Conservation (phyloP, 2,329 filamentous ascomycete species). For the Xylariaceae sp. region DNA sequence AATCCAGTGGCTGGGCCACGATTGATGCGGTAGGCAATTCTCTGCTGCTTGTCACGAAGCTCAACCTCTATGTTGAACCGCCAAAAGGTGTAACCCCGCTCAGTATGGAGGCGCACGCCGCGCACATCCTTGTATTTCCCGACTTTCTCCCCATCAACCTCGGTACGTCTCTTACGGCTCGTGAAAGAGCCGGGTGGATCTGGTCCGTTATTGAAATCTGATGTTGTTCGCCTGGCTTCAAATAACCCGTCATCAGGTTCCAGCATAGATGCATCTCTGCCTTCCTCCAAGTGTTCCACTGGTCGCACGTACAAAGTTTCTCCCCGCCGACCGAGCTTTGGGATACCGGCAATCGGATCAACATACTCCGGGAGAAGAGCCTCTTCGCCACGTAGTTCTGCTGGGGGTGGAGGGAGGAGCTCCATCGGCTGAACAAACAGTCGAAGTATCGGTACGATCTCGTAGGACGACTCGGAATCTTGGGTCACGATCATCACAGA, state of each 20-base stretch:
- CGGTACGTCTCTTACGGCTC: slow-evolving; percentile 46
- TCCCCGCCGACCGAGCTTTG: slow-evolving; percentile 79
- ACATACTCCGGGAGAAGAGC: slow-evolving; percentile 75
- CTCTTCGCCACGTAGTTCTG: slow-evolving; percentile 59
- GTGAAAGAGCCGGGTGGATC: slow-evolving; percentile 52
- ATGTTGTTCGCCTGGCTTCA: slow-evolving; percentile 57
- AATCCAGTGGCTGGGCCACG: slow-evolving; percentile 83
- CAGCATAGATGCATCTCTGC: slow-evolving; percentile 69
- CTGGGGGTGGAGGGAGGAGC: slow-evolving; percentile 72
- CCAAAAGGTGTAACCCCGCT: slow-evolving; percentile 92
- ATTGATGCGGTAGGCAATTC: slow-evolving; percentile 95
- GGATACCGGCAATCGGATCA: slow-evolving; percentile 82
- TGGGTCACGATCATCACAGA: slow-evolving; percentile 93
- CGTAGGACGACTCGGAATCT: slow-evolving; percentile 78
- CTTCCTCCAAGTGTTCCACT: slow-evolving; percentile 79
- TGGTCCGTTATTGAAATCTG: slow-evolving; percentile 42
- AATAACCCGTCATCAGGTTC: slow-evolving; percentile 83
- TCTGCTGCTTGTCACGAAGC: slow-evolving; percentile 69
- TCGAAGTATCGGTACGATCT: slow-evolving; percentile 71
- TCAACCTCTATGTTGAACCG: slow-evolving; percentile 94
- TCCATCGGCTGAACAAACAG: slow-evolving; percentile 86
- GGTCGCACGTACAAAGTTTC: slow-evolving; percentile 85
- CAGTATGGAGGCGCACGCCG: slow-evolving; percentile 76
- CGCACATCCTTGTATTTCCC: slow-evolving; percentile 80
- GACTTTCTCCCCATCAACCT: slow-evolving; percentile 72